These are phyloP conservation scores for Neofusicoccum sp. DNA, from an alignment of 2,329 filamentous ascomycete genomes.

Conservation along the genomic window DNA sequence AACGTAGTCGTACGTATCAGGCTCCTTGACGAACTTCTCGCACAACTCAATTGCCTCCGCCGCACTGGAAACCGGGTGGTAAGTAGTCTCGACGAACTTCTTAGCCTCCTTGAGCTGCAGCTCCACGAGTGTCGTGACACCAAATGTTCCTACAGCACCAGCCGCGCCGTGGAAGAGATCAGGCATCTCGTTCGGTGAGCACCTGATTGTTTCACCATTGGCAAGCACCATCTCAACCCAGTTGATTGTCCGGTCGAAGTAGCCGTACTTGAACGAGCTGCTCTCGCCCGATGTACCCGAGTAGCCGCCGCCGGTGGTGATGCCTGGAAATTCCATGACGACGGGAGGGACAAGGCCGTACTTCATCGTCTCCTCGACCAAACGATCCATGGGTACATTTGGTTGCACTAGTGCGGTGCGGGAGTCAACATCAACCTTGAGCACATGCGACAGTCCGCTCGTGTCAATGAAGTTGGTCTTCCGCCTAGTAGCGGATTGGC, in stretches of 20 bases:
- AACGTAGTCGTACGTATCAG: slow-evolving; percentile 47
- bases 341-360: slow-evolving; percentile 64
- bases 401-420: slow-evolving; percentile 68
- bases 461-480: slow-evolving; percentile 66
- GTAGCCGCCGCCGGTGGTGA: slow-evolving; percentile 70
- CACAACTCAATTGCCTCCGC: slow-evolving; percentile 46
- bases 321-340: slow-evolving; percentile 73
- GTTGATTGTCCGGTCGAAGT: slow-evolving; percentile 65
- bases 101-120: slow-evolving; percentile 50
- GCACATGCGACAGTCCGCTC: slow-evolving; percentile 63
- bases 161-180: slow-evolving; percentile 69
- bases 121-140: slow-evolving; percentile 63
- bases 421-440: slow-evolving; percentile 58
- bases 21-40: slow-evolving; percentile 37
- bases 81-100: slow-evolving; percentile 53
- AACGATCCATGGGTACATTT: slow-evolving; percentile 68
- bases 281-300: slow-evolving; percentile 70
- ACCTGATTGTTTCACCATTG: slow-evolving; percentile 59
- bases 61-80: slow-evolving; percentile 47
- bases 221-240: slow-evolving; percentile 67
- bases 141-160: slow-evolving; percentile 67
- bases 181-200: slow-evolving; percentile 56
- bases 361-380: slow-evolving; percentile 61
- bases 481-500: slow-evolving; percentile 45
- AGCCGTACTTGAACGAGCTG: slow-evolving; percentile 68